These are phyloP conservation scores for Aspergillus unguis DNA, from an alignment of 2,329 filamentous ascomycete genomes.

Conservation along the genomic window DNA sequence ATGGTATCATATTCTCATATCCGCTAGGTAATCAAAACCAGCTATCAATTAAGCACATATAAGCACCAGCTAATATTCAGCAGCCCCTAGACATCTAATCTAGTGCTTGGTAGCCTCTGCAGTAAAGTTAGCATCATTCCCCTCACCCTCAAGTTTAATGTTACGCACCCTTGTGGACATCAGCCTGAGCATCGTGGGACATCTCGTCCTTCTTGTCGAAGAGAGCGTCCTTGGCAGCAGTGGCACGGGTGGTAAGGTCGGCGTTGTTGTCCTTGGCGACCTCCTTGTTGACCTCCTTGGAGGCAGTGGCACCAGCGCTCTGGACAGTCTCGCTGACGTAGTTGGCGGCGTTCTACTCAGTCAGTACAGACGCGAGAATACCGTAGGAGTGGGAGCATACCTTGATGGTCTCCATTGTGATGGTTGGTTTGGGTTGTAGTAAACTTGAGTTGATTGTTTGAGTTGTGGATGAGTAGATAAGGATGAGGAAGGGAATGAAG, in stretches of 20 bases:
- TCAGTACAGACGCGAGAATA: too few species aligned
- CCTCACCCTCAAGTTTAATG: too few species aligned
- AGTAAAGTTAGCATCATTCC: too few species aligned
- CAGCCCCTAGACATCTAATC: too few species aligned
- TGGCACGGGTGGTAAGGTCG: not conserved
- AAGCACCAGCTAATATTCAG: too few species aligned
- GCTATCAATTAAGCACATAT: too few species aligned
- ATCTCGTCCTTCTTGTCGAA: constrained; percentile 7
- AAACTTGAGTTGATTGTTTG: too few species aligned
- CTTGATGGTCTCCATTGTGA: constrained; percentile 4
- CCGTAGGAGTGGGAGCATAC: not conserved
- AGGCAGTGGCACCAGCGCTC: not conserved
- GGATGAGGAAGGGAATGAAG: too few species aligned
- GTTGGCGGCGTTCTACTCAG: constrained; percentile 1
- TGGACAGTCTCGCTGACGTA: constrained; percentile 3
- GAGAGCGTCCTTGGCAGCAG: constrained; percentile 3
- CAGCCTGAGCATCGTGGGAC: not conserved
- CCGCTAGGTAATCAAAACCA: too few species aligned
- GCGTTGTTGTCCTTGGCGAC: constrained; percentile 4
- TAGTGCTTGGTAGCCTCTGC: too few species aligned
- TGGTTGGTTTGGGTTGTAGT: not conserved
- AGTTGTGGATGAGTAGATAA: too few species aligned
- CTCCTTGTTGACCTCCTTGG: constrained; percentile 6
- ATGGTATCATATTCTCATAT: too few species aligned
- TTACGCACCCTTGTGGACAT: constrained; percentile 3